These are phyloP conservation scores for Striga asiatica DNA, from an alignment of 257 asterid genomes.

Conservation along the genomic window DNA sequence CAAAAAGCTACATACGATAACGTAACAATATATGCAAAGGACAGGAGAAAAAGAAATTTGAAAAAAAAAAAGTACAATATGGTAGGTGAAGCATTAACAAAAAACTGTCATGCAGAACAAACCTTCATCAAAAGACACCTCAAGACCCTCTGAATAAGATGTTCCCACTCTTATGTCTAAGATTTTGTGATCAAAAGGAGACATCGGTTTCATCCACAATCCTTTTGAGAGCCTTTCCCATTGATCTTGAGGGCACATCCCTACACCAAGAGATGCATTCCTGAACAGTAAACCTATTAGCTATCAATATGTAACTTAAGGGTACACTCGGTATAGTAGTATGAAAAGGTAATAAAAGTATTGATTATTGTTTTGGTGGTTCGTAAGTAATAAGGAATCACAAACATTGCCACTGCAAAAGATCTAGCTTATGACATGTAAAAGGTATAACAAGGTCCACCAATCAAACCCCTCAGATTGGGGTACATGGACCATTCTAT, in stretches of 20 bases:
- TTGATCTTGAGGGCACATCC: constrained; percentile 68
- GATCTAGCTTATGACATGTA: too few relatives aligned
- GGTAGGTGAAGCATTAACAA: background rate
- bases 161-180: constrained; percentile 56
- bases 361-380: too few relatives aligned
- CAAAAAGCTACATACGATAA: constrained; percentile 16
- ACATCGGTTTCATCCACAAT: constrained; percentile 64
- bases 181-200: constrained; percentile 77
- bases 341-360: too few relatives aligned
- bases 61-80: background rate
- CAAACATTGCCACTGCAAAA: too few relatives aligned
- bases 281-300: constrained; percentile 28
- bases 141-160: constrained; percentile 41
- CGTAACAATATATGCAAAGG: background rate
- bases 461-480: too few relatives aligned
- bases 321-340: too few relatives aligned
- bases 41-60: background rate
- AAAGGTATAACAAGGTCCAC: too few relatives aligned
- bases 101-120: constrained; percentile 15
- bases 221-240: constrained; percentile 75
- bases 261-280: constrained; percentile 63
- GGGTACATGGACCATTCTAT: too few relatives aligned
- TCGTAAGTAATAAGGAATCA: too few relatives aligned
- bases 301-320: constrained; percentile 13
- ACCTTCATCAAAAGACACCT: constrained; percentile 85